Evolutionary conservation across 768 basidiomycete species (phyloP), one percentile per base, ranked within the genome.

Genomic region (Lanmaoa pseudosensibilis): DNA sequence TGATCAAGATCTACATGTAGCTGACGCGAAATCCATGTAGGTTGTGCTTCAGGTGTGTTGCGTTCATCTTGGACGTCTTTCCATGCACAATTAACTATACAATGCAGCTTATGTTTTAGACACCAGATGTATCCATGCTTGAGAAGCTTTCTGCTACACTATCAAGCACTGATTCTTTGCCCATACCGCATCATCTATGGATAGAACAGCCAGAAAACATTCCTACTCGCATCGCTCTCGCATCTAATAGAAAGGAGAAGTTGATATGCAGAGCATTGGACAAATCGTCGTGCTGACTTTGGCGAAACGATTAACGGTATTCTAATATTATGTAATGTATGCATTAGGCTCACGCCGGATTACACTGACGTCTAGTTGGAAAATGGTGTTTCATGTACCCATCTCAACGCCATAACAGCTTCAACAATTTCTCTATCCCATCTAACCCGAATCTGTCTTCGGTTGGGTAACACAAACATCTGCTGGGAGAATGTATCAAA

Each of bases 391-490:
- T 36, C 10, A 19, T 32, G 19, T 5, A 6, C 48, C 3, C 1
- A 30, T 36, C 16, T 68, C 55, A 66, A 15, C 57, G 30, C 54
- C 55, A 68, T 51, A 80, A 50, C 19, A 75, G 52, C 58, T 75
- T 79, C 57, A 80, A 62, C 30, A 82, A 54, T 12, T 73, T 71
- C 41, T 78, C 76, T 43, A 78, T 74, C 7, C 77, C 77, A 37
- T 81, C 77, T 8, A 79, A 56, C 16, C 78, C 78, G 52, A 82
- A 80, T 2, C 75, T 77, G 12, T 82, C 74, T 3, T 75, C 70
- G 5, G 63, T 50, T 4, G 80, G 79, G 57, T 80, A 81, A 64
- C 80, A 81, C 76, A 58, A 80, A 82, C 76, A 80, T 80, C 2
- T 73, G 73, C 32, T 74, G 66, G 25, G 73, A 67, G 16, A 69